phyloP scores from a whole-genome alignment of 2,329 filamentous ascomycete species.

The Orbilia javanica region DNA sequence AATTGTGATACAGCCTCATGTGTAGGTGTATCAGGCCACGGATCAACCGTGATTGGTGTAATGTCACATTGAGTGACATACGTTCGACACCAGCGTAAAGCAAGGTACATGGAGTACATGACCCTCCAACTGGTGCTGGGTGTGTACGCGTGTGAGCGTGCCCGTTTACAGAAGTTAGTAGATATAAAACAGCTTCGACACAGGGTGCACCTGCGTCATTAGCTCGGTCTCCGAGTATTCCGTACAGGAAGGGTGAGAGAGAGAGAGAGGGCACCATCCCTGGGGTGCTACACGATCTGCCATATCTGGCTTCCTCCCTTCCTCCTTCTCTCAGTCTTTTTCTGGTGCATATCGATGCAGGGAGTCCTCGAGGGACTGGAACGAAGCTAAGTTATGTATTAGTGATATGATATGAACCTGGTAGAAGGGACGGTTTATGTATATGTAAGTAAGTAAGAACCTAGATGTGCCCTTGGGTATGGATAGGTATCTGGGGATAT shows the following conservation, averaged over 20 bases:
- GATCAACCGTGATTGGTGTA: conserved; percentile 2
- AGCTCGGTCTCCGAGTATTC: neutral
- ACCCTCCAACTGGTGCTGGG: neutral
- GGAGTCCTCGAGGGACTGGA: neutral
- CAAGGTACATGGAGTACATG: conserved; percentile 7
- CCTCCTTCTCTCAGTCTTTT: too few relatives aligned
- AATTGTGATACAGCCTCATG: conserved; percentile 22
- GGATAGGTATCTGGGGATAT: too few relatives aligned
- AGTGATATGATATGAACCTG: neutral
- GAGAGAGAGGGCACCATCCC: conserved; percentile 21
- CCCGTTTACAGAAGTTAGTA: conserved; percentile 12
- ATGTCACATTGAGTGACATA: conserved; percentile 11
- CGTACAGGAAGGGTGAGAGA: conserved; percentile 7
- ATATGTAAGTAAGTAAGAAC: neutral
- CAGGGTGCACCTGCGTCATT: neutral
- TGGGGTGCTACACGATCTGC: neutral
- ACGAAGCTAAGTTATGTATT: neutral
- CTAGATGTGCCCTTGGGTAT: too few relatives aligned
- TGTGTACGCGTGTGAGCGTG: neutral
- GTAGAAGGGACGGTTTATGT: neutral
- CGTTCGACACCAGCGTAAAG: conserved; percentile 29
- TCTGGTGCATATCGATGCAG: conserved; percentile 1
- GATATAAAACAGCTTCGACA: conserved; percentile 18
- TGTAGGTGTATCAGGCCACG: conserved; percentile 17
- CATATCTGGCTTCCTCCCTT: neutral